Conservation (phyloP, 768 basidiomycete genomes). For the Pleurotus platypus region DNA sequence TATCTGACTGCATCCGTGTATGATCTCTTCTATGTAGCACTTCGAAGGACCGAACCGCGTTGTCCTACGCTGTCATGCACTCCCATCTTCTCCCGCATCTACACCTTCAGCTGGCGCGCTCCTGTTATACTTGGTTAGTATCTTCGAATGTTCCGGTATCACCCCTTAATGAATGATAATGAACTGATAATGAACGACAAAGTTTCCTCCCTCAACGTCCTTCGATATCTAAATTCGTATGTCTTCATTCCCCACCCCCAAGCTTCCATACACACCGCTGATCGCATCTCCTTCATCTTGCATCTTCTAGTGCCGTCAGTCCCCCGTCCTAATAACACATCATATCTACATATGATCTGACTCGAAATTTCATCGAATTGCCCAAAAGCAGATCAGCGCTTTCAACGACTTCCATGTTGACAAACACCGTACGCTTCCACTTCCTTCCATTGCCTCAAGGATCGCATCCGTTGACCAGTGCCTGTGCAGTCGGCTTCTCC, state of each 20-base stretch:
- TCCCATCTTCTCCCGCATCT: neutral
- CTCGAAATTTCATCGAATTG: neutral
- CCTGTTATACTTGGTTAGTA: conserved; percentile 6
- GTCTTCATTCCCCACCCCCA: neutral
- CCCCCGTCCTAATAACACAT: neutral
- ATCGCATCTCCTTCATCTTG: no score
- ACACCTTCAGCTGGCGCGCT: neutral
- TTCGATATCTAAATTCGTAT: conserved; percentile 4
- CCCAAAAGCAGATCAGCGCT: neutral
- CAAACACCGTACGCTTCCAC: neutral
- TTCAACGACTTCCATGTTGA: conserved; percentile 2
- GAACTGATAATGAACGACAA: neutral
- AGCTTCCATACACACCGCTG: no score
- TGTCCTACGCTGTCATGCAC: no score
- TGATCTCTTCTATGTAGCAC: no score
- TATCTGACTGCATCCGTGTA: no score
- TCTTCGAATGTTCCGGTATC: neutral
- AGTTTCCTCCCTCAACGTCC: neutral
- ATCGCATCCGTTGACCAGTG: neutral
- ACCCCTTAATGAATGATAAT: neutral
- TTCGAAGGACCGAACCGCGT: no score
- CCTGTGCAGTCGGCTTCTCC: neutral
- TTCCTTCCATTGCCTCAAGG: neutral
- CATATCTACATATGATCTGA: no score
- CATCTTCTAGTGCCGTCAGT: neutral